phyloP scores from a whole-genome alignment of 1,139 yeast species.

The Hyphopichia fennica region DNA sequence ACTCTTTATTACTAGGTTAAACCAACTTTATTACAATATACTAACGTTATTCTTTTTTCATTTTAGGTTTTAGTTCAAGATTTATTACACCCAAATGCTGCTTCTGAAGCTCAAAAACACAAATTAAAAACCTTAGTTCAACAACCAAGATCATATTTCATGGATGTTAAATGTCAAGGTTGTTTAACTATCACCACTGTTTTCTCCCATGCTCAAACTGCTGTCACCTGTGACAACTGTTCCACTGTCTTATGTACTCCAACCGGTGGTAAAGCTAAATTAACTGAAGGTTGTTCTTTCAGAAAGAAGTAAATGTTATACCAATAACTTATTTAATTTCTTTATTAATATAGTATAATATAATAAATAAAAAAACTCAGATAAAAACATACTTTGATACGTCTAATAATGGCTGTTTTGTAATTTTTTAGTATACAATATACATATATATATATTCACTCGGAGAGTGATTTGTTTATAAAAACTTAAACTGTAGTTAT shows the following conservation, averaged over 20 bases:
- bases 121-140: conserved; percentile 97
- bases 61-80: conserved; percentile 96
- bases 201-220: conserved; percentile 99
- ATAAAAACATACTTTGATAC: too few species aligned
- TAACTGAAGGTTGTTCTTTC: conserved; percentile 99
- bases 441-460: too few species aligned
- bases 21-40: too few species aligned
- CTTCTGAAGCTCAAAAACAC: conserved; percentile 95
- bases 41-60: conserved; percentile 7
- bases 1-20: too few species aligned
- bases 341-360: neutral
- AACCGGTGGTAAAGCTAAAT: conserved; percentile 99
- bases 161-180: conserved; percentile 99
- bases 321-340: neutral
- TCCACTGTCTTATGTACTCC: conserved; percentile 98
- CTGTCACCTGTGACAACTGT: conserved; percentile 98
- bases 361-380: neutral
- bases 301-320: conserved; percentile 79
- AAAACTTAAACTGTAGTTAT: too few species aligned
- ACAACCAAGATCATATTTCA: conserved; percentile 97
- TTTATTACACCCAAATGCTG: conserved; percentile 96
- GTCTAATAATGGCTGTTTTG: too few species aligned
- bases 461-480: too few species aligned
- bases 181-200: conserved; percentile 98
- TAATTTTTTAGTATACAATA: too few species aligned